Conservation (phyloP, 495 filamentous ascomycete species). For the Monascus purpureus region DNA sequence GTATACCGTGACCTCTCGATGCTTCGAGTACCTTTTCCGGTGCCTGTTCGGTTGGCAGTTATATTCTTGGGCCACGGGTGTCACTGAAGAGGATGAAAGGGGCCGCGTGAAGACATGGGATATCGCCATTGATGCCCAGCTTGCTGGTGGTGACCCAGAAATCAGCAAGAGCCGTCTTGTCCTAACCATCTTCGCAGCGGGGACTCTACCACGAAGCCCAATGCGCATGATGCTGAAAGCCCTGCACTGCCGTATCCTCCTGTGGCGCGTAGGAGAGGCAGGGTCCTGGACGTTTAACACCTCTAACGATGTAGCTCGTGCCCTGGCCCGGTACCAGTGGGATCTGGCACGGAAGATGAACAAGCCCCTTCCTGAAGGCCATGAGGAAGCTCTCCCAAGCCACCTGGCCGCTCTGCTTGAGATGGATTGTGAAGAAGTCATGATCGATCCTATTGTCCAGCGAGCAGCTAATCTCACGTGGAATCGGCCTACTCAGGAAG, state of each 20-base stretch:
- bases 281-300: slow-evolving; percentile 45
- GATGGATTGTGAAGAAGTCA: slow-evolving; percentile 64
- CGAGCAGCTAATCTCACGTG: slow-evolving; percentile 84
- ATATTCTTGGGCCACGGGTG: slow-evolving; percentile 65
- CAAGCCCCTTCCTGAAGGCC: slow-evolving; percentile 39
- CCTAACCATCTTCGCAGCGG: slow-evolving; percentile 77
- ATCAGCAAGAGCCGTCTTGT: slow-evolving; percentile 78
- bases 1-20: slow-evolving; percentile 65
- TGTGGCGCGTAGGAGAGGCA: slow-evolving; percentile 61
- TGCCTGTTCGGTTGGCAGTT: slow-evolving; percentile 61
- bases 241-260: slow-evolving; percentile 73
- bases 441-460: slow-evolving; percentile 64
- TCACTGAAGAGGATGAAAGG: slow-evolving; percentile 72
- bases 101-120: slow-evolving; percentile 87
- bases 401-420: slow-evolving; percentile 62
- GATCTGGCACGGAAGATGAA: slow-evolving; percentile 58
- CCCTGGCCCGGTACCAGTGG: slow-evolving; percentile 66
- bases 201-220: slow-evolving; percentile 74
- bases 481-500: slow-evolving; percentile 60
- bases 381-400: slow-evolving; percentile 53
- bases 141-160: slow-evolving; percentile 84
- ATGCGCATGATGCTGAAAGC: slow-evolving; percentile 83
- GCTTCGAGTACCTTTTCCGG: slow-evolving; percentile 63
- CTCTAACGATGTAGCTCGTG: slow-evolving; percentile 50
- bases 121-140: slow-evolving; percentile 87